A percentile compares a stretch with the other conserved stretches of the same genome.
Conservation (phyloP, 306 rosid species). For the Gastrolobium villosum region DNA sequence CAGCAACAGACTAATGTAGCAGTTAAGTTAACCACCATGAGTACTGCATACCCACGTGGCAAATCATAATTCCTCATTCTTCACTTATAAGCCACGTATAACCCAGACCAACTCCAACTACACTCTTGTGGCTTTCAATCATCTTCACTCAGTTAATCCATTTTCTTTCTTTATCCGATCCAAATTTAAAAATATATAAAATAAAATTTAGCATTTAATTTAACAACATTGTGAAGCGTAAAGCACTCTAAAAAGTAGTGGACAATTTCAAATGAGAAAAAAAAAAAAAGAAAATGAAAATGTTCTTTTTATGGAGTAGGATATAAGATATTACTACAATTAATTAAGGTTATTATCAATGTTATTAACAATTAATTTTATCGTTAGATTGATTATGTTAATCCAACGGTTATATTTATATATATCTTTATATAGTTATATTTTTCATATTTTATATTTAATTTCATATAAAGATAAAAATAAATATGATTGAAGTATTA, state of each 20-base stretch:
- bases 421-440: too few relatives aligned
- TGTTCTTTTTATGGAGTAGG: too few relatives aligned
- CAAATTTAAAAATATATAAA: background rate
- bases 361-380: too few relatives aligned
- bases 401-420: too few relatives aligned
- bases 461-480: too few relatives aligned
- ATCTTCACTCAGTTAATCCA: constrained; percentile 32
- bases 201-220: background rate
- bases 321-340: too few relatives aligned
- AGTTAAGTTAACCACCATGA: constrained; percentile 39
- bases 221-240: background rate
- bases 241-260: background rate
- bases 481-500: too few relatives aligned
- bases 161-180: constrained; percentile 33
- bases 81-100: constrained; percentile 51
- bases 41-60: constrained; percentile 43
- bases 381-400: too few relatives aligned
- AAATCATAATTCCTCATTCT: background rate
- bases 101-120: constrained; percentile 36
- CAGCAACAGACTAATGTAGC: constrained; percentile 10
- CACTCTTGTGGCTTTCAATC: constrained; percentile 38
- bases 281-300: too few relatives aligned
- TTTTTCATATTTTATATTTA: too few relatives aligned
- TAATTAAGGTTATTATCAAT: too few relatives aligned
- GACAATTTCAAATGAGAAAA: background rate